Evolutionary conservation across 2,329 filamentous ascomycete species (phyloP), one percentile per base, ranked within the genome.

Genomic region (Sporothrix pseudoabietina): DNA sequence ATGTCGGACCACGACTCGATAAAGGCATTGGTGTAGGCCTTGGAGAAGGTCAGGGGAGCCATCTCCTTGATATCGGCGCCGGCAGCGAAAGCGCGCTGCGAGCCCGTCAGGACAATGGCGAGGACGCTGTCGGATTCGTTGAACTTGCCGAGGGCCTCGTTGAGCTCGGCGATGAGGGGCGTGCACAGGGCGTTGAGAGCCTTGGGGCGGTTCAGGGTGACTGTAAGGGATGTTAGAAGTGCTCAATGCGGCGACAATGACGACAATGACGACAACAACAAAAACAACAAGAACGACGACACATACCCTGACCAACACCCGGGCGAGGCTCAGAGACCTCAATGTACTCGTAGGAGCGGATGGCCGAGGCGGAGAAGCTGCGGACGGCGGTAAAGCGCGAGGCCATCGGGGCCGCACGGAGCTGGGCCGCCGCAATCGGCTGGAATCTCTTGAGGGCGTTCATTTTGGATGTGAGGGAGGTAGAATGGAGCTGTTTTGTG

Each of bases 51-150:
- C 54, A 98, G 89, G 75, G 94, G 91, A 41, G 94, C 92, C 96
- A 99, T 99, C 84, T 99, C 96, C 83, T 98, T 98, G 85, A 99
- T 99, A 83, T 99, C 96, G 75, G 96, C 96, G 70, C 96, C 96
- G 61, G 96, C 95, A 41, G 95, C 95, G 80, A 98, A 99, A 57
- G 95, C 94, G 82, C 91, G 94, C 77, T 94, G 87, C 63, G 92
- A 97, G 72, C 96, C 96, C 0, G 96, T 98, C 74, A 99, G 86
- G 74, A 99, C 83, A 78, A 97, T 93, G 77, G 91, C 91, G 10
- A 89, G 88, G 76, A 94, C 91, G 44, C 87, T 85, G 73, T 90
- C 86, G 75, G 92, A 89, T 66, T 86, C 82, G 79, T 95, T 92
- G 83, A 94, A 90, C 74, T 88, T 86, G 75, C 83, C 83, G 72